These are phyloP conservation scores for Neonectria punicea DNA, from an alignment of 2,329 filamentous ascomycete species.

Conservation along the genomic window DNA sequence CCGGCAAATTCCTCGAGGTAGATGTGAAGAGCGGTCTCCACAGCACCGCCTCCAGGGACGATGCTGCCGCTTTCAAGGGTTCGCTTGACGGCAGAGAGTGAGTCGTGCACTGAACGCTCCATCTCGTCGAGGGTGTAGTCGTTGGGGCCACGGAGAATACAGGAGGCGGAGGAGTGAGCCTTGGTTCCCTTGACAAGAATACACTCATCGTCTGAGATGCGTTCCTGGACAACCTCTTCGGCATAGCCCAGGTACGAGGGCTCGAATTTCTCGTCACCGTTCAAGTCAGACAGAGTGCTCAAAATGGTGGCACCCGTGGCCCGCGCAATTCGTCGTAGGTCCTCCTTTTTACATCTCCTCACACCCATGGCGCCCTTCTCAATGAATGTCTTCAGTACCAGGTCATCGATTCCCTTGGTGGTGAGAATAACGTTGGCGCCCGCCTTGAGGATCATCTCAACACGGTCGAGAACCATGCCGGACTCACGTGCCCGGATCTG, in stretches of 20 bases:
- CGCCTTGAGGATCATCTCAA: slow-evolving; percentile 97
- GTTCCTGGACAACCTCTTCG: slow-evolving; percentile 97
- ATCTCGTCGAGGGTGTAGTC: slow-evolving; percentile 98
- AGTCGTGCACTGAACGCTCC: slow-evolving; percentile 98
- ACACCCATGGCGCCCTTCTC: slow-evolving; percentile 97
- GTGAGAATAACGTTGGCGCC: slow-evolving; percentile 96
- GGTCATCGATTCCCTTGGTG: slow-evolving; percentile 97
- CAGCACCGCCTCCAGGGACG: slow-evolving; percentile 94
- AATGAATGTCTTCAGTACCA: slow-evolving; percentile 93
- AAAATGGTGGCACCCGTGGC: slow-evolving; percentile 94
- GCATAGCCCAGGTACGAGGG: slow-evolving; percentile 88
- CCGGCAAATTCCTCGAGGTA: slow-evolving; percentile 99
- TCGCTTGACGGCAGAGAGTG: slow-evolving; percentile 94
- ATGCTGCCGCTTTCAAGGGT: slow-evolving; percentile 97
- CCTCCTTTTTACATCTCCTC: slow-evolving; percentile 97
- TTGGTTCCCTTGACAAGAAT: slow-evolving; percentile 97
- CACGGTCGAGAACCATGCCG: slow-evolving; percentile 90
- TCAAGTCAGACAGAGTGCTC: slow-evolving; percentile 93
- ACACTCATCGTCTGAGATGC: slow-evolving; percentile 98
- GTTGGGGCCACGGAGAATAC: slow-evolving; percentile 94
- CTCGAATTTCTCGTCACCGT: slow-evolving; percentile 97
- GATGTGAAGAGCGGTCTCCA: slow-evolving; percentile 98
- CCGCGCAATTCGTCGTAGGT: slow-evolving; percentile 93
- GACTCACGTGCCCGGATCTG: slow-evolving; percentile 95
- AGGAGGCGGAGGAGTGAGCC: slow-evolving; percentile 90